A percentile compares a stretch with the other conserved stretches of the same genome.
These are phyloP conservation scores for Inonotus hispidus DNA, from an alignment of 1,284 basidiomycete genomes.

Conservation along the genomic window DNA sequence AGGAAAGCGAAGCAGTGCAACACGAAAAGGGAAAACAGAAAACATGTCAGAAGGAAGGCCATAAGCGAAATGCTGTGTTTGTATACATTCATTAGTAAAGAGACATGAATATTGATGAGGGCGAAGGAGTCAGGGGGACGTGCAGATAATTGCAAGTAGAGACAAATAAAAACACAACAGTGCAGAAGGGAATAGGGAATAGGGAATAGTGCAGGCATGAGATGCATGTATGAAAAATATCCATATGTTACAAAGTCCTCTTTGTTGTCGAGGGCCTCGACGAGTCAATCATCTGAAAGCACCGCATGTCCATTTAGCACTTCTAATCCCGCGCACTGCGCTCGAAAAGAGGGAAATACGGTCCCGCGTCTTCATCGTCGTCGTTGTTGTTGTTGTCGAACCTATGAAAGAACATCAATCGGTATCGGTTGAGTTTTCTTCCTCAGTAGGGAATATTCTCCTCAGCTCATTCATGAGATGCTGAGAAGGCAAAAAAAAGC, in stretches of 20 bases:
- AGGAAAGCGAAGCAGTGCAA: neutral
- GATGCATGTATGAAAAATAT: neutral
- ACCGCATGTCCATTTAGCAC: too few relatives aligned
- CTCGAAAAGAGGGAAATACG: neutral
- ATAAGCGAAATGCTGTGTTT: neutral
- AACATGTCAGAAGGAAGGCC: neutral
- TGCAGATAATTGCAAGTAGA: neutral
- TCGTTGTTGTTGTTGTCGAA: neutral
- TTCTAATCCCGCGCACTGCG: neutral
- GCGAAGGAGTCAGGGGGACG: neutral
- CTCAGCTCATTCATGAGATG: conserved; percentile 11
- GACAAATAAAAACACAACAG: neutral
- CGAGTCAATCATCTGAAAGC: neutral
- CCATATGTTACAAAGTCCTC: neutral
- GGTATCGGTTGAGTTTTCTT: too few relatives aligned
- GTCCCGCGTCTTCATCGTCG: neutral
- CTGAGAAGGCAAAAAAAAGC: neutral
- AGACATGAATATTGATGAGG: neutral
- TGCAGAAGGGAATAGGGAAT: neutral
- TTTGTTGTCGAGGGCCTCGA: neutral
- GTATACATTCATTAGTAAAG: neutral
- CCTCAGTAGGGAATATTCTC: too few relatives aligned
- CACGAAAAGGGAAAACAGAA: neutral
- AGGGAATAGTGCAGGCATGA: neutral
- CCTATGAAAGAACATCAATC: too few relatives aligned